Base-by-base conservation (phyloP, 75 land plant species). In the Ceratopteris richardii region DNA sequence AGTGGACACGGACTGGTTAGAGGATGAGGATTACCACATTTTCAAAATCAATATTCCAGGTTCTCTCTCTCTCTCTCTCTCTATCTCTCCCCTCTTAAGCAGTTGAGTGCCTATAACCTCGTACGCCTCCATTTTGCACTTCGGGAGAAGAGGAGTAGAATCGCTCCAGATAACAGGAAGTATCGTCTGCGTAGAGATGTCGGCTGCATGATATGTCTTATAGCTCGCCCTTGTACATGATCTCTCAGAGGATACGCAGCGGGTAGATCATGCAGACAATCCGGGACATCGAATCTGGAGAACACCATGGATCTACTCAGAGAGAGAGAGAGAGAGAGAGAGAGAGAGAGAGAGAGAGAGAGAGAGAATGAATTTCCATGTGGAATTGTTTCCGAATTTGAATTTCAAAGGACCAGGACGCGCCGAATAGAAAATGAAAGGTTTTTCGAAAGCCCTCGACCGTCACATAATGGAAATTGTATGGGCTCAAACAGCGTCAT, bases 51-150 rank as follows among this genome's bases (percentile, higher is more conserved):
- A 40, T 14, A 10, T 40, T 9, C 42, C 42, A 40, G 42, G 42
- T n/a, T 40, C 42, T 40, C 42, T 40, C 42, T 40, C 42, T 40
- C 42, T 40, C 42, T 40, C 42, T 40, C 42, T 40, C 42, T 40
- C 42, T 9, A 40, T 40, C 42, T n/a, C n/a, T n/a, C n/a, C n/a
- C n/a, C n/a, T n/a, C n/a, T n/a, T n/a, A n/a, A n/a, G n/a, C n/a
- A n/a, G n/a, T n/a, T n/a, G n/a, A n/a, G n/a, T 14, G 42, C 14
- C 42, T 40, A 9, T 40, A 9, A 10, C 13, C 42, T 40, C 42
- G 9, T 40, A 14, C 13, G 9, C 42, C 42, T 40, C 42, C 9
- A 40, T 9, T 9, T 14, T 40, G 13, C 13, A 40, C 14, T 14
- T 40, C 14, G 14, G 42, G 42, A 14, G 42, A 14, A 14, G 42